Conservation (phyloP, 345 rosid genomes). For the Dipteronia sinensis region DNA sequence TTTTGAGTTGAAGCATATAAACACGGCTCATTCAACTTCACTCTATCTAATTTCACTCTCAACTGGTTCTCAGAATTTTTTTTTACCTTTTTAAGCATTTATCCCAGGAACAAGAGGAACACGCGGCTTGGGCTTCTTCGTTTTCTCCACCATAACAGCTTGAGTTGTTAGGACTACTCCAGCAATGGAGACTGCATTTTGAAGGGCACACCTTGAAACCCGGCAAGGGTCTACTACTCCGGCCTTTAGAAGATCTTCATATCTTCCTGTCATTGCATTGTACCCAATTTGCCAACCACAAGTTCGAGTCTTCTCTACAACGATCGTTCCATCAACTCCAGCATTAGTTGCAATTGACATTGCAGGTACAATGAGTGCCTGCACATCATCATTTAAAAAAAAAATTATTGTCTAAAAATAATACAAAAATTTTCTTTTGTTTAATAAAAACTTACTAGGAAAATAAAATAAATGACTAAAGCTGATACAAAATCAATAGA, state of each 20-base stretch:
- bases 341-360: slow-evolving; percentile 77
- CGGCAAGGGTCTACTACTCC: slow-evolving; percentile 79
- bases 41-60: background rate
- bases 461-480: too few species aligned
- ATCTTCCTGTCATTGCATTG: slow-evolving; percentile 73
- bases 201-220: slow-evolving; percentile 80
- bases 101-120: slow-evolving; percentile 80
- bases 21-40: background rate
- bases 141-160: slow-evolving; percentile 80
- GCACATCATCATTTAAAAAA: slow-evolving; percentile 14
- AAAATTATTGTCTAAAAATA: background rate
- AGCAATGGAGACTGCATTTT: slow-evolving; percentile 81
- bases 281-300: slow-evolving; percentile 71
- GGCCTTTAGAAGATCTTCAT: slow-evolving; percentile 70
- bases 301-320: slow-evolving; percentile 66
- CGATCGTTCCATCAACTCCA: slow-evolving; percentile 72
- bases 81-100: slow-evolving; percentile 29
- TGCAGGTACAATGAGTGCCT: slow-evolving; percentile 86
- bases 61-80: background rate
- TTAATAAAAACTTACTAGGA: background rate
- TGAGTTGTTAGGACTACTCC: slow-evolving; percentile 76
- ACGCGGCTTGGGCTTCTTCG: slow-evolving; percentile 57
- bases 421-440: background rate
- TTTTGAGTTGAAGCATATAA: background rate
- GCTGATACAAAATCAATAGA: too few species aligned